Percentiles rank a stretch among this genome's conserved stretches.
Evolutionary conservation across 306 rosid genomes (phyloP).

Genomic region (Hylodesmum podocarpum): DNA sequence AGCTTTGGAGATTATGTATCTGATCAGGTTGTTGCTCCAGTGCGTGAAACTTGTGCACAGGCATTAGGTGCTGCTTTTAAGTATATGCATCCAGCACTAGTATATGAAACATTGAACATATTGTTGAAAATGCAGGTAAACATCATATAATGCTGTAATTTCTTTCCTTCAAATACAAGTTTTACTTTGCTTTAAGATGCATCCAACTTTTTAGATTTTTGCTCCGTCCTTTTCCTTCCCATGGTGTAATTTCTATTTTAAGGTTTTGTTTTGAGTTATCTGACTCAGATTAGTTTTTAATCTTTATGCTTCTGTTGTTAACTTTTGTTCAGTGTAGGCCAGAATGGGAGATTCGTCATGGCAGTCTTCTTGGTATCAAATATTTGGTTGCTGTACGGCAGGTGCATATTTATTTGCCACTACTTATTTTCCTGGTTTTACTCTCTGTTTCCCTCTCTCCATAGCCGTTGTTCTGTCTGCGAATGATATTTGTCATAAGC

Average conservation of each 20-base stretch:
- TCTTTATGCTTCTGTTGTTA: conserved; percentile 48
- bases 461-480: conserved; percentile 12
- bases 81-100: conserved; percentile 87
- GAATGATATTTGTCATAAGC: conserved; percentile 8
- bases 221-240: conserved; percentile 15
- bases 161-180: not conserved
- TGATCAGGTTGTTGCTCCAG: conserved; percentile 99
- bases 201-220: not conserved
- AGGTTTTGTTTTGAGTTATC: not conserved
- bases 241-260: not conserved
- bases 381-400: conserved; percentile 92
- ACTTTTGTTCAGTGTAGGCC: conserved; percentile 90
- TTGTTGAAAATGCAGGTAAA: conserved; percentile 97
- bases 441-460: not conserved
- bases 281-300: conserved; percentile 34
- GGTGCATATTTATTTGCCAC: conserved; percentile 48
- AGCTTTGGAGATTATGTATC: conserved; percentile 99
- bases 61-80: conserved; percentile 93
- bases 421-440: not conserved
- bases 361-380: conserved; percentile 93
- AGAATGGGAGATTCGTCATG: conserved; percentile 99
- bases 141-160: conserved; percentile 35
- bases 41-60: conserved; percentile 98
- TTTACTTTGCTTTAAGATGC: conserved; percentile 20
- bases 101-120: conserved; percentile 79